Base-by-base conservation (phyloP, 2,329 filamentous ascomycete genomes). In the Apiospora phragmitis region DNA sequence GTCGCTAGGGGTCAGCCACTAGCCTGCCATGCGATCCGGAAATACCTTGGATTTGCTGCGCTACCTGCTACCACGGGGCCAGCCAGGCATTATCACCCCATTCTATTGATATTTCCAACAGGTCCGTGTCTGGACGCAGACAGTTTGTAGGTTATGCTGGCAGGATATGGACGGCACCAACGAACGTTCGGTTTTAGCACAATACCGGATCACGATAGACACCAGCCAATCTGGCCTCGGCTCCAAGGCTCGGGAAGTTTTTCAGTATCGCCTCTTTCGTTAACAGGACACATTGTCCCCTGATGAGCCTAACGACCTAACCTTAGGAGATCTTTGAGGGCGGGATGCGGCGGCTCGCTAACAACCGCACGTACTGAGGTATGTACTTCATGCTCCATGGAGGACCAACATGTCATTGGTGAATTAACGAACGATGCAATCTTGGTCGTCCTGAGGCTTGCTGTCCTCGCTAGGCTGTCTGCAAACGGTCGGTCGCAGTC, bases 41-140 rank as follows among this genome's bases (percentile, higher is more conserved):
- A 62, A 38, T 62, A 32, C 55, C 55, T 62, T 62, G 55, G 55
- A 62, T 62, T 62, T 62, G 55, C 32, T 62, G 55, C 55, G 55
- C 55, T 62, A 62, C 55, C 35, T 35, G 32, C 55, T 38, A 62
- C 55, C 55, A 62, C 32, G 55, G 55, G 55, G 51, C 51, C 51
- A 35, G 51, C 51, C 51, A 59, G 51, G 55, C 32, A 62, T 62
- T 62, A 62, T 38, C 21, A 35, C 55, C 55, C 55, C 55, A 62
- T 62, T 62, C 21, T 62, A 59, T 59, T 35, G 26, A 59, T 59
- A 59, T 59, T 59, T 35, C 51, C 26, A 59, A 32, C 51, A 59
- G 32, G 51, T 59, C 51, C 51, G 32, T 59, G 51, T 59, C 29
- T 35, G 51, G 16, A 59, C 51, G 51, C 51, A 29, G 51, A 29